These are phyloP conservation scores for Trichosanthes cucumerina DNA, from an alignment of 306 rosid species.

Conservation along the genomic window DNA sequence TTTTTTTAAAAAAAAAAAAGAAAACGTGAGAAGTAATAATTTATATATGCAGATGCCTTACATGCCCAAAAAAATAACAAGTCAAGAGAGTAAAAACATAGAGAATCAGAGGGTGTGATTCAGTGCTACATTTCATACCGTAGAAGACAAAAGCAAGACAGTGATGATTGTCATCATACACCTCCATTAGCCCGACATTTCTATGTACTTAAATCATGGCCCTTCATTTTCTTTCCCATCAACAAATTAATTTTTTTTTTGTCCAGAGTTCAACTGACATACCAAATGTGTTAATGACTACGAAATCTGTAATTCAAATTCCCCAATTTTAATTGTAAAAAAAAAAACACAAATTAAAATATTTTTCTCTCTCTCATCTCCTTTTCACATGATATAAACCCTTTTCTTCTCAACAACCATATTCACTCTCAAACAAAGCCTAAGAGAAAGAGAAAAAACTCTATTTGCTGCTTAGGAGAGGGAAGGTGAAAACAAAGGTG, in stretches of 20 bases:
- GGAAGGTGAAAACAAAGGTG: not conserved
- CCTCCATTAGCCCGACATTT: not conserved
- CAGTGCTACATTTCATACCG: not conserved
- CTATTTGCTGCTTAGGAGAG: not conserved
- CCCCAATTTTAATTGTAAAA: too few relatives aligned
- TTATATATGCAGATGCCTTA: not conserved
- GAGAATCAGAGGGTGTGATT: not conserved
- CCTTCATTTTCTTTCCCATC: not conserved
- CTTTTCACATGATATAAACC: not conserved
- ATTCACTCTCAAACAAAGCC: not conserved
- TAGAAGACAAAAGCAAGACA: not conserved
- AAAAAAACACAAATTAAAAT: too few relatives aligned
- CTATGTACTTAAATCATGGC: not conserved
- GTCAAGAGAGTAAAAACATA: not conserved
- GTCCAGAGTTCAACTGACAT: too few relatives aligned
- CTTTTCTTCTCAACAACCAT: not conserved
- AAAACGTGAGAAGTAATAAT: not conserved
- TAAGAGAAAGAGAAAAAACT: not conserved
- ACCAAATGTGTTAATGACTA: too few relatives aligned
- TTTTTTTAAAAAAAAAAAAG: too few relatives aligned
- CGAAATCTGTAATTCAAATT: too few relatives aligned
- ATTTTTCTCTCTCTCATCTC: not conserved
- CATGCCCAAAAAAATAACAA: slow-evolving; percentile 2
- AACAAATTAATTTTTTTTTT: too few relatives aligned
- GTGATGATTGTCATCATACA: not conserved